A percentile compares a stretch with the other conserved stretches of the same genome.
Conservation (phyloP, 2,329 filamentous ascomycete species). For the Chaetomium olivaceum region DNA sequence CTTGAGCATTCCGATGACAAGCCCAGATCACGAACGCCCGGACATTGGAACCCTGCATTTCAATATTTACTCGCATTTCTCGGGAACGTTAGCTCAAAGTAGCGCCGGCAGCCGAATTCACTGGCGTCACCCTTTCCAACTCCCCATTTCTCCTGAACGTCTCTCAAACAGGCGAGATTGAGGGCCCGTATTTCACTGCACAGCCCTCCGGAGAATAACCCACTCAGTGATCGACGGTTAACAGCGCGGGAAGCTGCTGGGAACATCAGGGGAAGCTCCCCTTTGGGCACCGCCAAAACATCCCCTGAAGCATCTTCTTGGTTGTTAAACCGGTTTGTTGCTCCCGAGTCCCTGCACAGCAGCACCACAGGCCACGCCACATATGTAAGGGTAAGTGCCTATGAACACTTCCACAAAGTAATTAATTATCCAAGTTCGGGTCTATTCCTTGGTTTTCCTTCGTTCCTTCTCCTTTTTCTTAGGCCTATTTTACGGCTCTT, state of each 20-base stretch:
- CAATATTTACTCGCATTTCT: background rate
- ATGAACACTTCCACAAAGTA: background rate
- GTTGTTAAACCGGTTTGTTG: conserved; percentile 3
- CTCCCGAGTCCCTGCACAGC: background rate
- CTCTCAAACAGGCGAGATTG: conserved; percentile 10
- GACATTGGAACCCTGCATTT: background rate
- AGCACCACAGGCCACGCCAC: too few relatives aligned
- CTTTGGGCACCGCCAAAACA: background rate
- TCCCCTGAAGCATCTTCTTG: background rate
- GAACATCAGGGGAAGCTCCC: conserved; percentile 6
- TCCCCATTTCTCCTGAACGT: background rate
- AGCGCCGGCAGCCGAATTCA: background rate
- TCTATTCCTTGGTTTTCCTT: background rate
- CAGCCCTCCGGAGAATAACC: conserved; percentile 5
- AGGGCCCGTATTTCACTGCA: conserved; percentile 2
- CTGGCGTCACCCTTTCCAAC: background rate
- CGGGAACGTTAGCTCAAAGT: background rate
- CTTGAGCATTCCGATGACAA: background rate
- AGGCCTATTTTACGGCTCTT: background rate
- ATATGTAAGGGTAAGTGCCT: background rate
- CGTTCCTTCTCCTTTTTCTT: background rate
- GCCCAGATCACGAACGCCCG: background rate
- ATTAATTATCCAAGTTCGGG: background rate
- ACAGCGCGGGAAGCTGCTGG: background rate
- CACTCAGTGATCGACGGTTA: conserved; percentile 2